Percentiles rank a stretch among this genome's conserved stretches.
phyloP scores from a whole-genome alignment of 148 eudicot genomes.

The Salicornia ramosissima region DNA sequence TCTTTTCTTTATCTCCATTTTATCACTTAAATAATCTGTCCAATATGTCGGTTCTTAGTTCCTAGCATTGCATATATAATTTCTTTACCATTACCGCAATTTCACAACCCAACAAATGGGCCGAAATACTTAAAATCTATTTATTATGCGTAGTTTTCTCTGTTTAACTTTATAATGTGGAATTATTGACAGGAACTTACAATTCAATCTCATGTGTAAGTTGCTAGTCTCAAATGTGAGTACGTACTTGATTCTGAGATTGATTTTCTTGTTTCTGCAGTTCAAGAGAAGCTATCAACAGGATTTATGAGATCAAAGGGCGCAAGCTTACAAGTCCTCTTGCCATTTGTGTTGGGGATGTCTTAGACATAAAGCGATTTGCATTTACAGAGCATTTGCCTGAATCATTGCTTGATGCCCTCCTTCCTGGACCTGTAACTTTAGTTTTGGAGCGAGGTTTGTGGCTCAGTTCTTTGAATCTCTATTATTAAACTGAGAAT shows the following conservation, averaged over 20 bases:
- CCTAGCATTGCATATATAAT: too few relatives aligned
- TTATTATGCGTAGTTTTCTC: not conserved
- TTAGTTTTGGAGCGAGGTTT: slow-evolving; percentile 79
- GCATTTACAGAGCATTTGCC: slow-evolving; percentile 80
- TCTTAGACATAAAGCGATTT: slow-evolving; percentile 56
- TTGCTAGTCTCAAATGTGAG: not conserved
- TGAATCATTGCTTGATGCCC: slow-evolving; percentile 57
- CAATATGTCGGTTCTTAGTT: too few relatives aligned
- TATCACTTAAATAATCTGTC: too few relatives aligned
- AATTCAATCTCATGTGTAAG: not conserved
- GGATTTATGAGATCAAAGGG: slow-evolving; percentile 91
- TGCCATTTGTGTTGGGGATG: slow-evolving; percentile 94
- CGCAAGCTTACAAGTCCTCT: slow-evolving; percentile 81
- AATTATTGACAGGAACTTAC: not conserved
- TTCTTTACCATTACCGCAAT: too few relatives aligned
- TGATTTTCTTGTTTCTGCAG: slow-evolving; percentile 42
- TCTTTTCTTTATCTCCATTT: too few relatives aligned
- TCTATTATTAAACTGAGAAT: not conserved
- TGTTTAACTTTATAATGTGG: not conserved
- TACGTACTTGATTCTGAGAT: not conserved
- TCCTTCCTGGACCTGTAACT: slow-evolving; percentile 97
- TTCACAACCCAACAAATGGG: too few relatives aligned
- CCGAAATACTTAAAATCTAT: not conserved
- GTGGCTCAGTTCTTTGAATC: slow-evolving; percentile 9
- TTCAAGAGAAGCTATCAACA: slow-evolving; percentile 69